Conservation (phyloP, 306 rosid species). For the Rosa lucieae region DNA sequence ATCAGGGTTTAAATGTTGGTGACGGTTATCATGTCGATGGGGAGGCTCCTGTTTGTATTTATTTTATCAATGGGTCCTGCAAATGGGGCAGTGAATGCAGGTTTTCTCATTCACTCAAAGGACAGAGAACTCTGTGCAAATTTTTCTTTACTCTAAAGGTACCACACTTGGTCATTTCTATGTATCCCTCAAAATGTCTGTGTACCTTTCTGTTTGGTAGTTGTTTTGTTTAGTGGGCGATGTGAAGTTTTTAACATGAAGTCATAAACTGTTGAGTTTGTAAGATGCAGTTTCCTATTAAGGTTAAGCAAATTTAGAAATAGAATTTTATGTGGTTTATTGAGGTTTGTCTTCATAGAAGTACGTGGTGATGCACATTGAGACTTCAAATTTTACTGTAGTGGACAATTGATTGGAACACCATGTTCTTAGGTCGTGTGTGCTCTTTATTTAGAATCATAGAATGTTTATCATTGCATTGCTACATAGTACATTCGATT, state of each 20-base stretch:
- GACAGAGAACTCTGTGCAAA: slow-evolving; percentile 64
- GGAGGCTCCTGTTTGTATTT: slow-evolving; percentile 54
- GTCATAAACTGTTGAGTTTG: neutral
- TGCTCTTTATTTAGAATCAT: neutral
- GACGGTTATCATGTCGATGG: slow-evolving; percentile 26
- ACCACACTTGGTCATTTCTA: slow-evolving; percentile 3
- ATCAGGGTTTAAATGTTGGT: slow-evolving; percentile 32
- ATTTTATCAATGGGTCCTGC: slow-evolving; percentile 57
- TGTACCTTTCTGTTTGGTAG: neutral
- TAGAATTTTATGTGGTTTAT: neutral
- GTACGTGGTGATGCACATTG: neutral
- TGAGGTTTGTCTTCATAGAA: neutral
- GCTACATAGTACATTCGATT: neutral
- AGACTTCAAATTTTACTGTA: neutral
- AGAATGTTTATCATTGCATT: neutral
- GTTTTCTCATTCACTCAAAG: slow-evolving; percentile 66
- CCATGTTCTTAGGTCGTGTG: neutral
- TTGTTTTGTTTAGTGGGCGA: neutral
- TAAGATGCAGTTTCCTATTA: slow-evolving; percentile 1
- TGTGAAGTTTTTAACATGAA: neutral
- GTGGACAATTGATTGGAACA: neutral
- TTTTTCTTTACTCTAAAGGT: slow-evolving; percentile 77
- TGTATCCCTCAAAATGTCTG: neutral
- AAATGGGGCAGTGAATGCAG: slow-evolving; percentile 57
- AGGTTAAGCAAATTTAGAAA: neutral